Conservation (phyloP, 768 basidiomycete genomes). For the Lactarius hengduanensis region DNA sequence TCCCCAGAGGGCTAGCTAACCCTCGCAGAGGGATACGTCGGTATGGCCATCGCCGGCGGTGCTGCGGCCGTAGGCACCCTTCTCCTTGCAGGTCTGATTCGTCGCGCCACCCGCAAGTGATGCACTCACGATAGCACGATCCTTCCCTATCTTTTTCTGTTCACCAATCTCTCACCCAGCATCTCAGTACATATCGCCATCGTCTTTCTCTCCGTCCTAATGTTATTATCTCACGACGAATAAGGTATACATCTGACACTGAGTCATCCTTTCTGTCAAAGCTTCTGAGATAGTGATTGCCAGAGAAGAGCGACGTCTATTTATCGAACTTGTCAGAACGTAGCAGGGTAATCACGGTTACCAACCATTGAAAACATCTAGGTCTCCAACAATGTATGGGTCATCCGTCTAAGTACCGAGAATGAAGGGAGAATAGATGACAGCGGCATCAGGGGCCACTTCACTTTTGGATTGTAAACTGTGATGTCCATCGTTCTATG, state of each 20-base stretch:
- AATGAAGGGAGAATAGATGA: neutral
- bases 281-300: neutral
- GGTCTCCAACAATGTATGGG: neutral
- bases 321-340: neutral
- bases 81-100: slow-evolving; percentile 72
- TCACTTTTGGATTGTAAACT: neutral
- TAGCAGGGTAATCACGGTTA: neutral
- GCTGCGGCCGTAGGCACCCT: slow-evolving; percentile 82
- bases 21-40: slow-evolving; percentile 89
- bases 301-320: neutral
- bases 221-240: slow-evolving; percentile 7
- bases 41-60: slow-evolving; percentile 93
- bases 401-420: neutral
- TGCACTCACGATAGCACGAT: slow-evolving; percentile 19
- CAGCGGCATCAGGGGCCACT: neutral
- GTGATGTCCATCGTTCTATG: too few relatives aligned
- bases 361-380: neutral
- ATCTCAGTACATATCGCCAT: slow-evolving; percentile 21
- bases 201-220: slow-evolving; percentile 13
- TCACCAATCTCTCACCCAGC: neutral
- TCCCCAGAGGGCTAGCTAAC: slow-evolving; percentile 7
- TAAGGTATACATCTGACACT: slow-evolving; percentile 1
- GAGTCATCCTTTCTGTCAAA: neutral
- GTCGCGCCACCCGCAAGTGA: slow-evolving; percentile 66
- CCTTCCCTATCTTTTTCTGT: neutral